phyloP scores from a whole-genome alignment of 495 filamentous ascomycete species.

The Penicillium simplicissimum region DNA sequence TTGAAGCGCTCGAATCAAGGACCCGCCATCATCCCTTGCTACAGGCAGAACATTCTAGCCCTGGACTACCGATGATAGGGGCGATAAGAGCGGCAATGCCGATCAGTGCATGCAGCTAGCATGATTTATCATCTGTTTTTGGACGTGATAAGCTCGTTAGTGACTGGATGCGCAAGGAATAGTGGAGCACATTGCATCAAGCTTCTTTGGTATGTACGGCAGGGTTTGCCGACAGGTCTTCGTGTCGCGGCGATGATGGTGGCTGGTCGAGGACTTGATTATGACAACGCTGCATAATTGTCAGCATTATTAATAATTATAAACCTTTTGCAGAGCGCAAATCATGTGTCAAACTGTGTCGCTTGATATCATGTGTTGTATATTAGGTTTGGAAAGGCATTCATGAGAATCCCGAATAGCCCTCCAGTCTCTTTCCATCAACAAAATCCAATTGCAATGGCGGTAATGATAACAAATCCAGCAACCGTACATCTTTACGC shows the following conservation, averaged over 20 bases:
- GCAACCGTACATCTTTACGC: too few species aligned
- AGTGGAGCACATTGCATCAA: conserved; percentile 8
- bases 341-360: too few species aligned
- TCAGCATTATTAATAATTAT: too few species aligned
- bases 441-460: too few species aligned
- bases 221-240: too few species aligned
- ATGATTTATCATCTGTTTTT: not conserved
- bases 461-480: too few species aligned
- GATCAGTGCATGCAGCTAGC: conserved; percentile 8
- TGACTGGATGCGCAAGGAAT: not conserved
- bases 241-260: not conserved
- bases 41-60: conserved; percentile 1
- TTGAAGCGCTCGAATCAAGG: not conserved
- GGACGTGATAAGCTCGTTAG: not conserved
- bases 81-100: conserved; percentile 3
- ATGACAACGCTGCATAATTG: not conserved
- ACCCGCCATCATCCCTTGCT: conserved; percentile 2
- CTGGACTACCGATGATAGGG: not conserved
- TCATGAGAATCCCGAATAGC: too few species aligned
- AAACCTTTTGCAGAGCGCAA: too few species aligned
- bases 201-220: conserved; percentile 1
- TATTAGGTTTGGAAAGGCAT: too few species aligned
- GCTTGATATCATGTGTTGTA: too few species aligned
- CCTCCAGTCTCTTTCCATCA: too few species aligned
- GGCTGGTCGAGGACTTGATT: not conserved